A percentile compares a stretch with the other conserved stretches of the same genome.
Evolutionary conservation across 352 stramenopile genomes (phyloP).

Genomic region (Phytopythium mirpurense): DNA sequence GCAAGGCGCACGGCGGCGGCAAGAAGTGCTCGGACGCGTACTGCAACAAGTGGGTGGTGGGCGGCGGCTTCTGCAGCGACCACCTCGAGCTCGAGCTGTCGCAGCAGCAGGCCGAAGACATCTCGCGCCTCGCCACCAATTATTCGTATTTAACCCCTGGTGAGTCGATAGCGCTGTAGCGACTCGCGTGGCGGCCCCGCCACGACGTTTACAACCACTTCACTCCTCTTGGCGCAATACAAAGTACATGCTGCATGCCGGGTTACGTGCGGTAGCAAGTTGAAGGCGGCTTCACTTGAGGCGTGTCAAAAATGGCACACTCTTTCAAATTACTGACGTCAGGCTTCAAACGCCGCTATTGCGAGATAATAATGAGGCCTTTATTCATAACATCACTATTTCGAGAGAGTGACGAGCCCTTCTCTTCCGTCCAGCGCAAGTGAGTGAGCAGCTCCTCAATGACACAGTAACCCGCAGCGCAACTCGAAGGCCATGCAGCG

Average conservation of each 20-base stretch:
- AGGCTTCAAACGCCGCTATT: too few species aligned
- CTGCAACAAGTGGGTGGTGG: constrained; percentile 80
- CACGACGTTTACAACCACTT: neutral
- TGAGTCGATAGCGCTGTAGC: constrained; percentile 54
- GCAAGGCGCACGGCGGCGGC: constrained; percentile 78
- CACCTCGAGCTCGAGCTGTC: constrained; percentile 61
- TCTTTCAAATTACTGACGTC: too few species aligned
- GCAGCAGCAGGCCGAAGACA: constrained; percentile 44
- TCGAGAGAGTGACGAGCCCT: too few species aligned
- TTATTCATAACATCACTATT: too few species aligned
- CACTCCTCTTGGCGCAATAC: too few species aligned
- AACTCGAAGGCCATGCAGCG: too few species aligned
- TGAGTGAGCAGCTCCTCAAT: neutral
- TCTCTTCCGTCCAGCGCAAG: neutral
- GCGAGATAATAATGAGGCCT: too few species aligned
- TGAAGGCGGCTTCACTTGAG: too few species aligned
- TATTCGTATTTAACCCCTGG: constrained; percentile 63
- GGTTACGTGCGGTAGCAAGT: too few species aligned
- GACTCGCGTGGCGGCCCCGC: constrained; percentile 6
- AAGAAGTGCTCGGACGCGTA: constrained; percentile 68
- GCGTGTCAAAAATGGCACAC: too few species aligned
- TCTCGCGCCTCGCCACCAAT: constrained; percentile 43
- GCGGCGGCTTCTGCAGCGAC: constrained; percentile 64
- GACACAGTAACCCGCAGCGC: too few species aligned
- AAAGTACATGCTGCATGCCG: too few species aligned